Conservation (phyloP, 2,329 filamentous ascomycete species). For the Zymoseptoria pseudotritici region DNA sequence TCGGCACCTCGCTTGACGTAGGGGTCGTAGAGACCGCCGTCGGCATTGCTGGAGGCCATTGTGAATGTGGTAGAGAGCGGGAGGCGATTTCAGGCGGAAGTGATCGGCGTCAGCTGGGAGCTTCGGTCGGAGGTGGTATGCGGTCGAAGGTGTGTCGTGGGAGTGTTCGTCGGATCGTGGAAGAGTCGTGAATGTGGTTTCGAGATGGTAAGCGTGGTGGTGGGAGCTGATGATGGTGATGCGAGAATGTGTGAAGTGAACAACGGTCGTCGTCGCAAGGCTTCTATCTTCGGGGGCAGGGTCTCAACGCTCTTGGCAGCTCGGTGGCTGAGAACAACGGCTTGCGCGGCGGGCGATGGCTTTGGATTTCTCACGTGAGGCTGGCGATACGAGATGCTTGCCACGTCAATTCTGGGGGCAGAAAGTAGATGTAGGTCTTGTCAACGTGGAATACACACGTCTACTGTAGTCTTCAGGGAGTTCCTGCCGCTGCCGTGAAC, state of each 20-base stretch:
- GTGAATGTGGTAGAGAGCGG: not conserved
- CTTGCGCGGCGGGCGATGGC: not conserved
- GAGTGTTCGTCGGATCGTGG: not conserved
- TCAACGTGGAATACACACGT: not conserved
- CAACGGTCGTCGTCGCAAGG: not conserved
- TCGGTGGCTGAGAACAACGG: not conserved
- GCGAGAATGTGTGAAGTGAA: not conserved
- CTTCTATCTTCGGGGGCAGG: not conserved
- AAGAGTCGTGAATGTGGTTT: not conserved
- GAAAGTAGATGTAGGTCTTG: not conserved
- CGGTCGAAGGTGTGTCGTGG: not conserved
- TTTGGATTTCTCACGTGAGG: not conserved
- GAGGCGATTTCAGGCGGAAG: slow-evolving; percentile 5
- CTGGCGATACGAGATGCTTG: not conserved
- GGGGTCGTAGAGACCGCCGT: slow-evolving; percentile 20
- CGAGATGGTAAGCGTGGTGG: slow-evolving; percentile 1
- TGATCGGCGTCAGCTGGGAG: not conserved
- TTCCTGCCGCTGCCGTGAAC: not conserved
- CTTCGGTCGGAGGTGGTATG: slow-evolving; percentile 1
- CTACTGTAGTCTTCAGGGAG: not conserved
- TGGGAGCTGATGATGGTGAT: not conserved
- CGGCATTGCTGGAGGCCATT: slow-evolving; percentile 15
- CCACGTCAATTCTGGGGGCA: not conserved
- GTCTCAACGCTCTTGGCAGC: not conserved
- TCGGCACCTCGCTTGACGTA: slow-evolving; percentile 21